Evolutionary conservation across 306 rosid genomes (phyloP).

Genomic region (Quercus variabilis): DNA sequence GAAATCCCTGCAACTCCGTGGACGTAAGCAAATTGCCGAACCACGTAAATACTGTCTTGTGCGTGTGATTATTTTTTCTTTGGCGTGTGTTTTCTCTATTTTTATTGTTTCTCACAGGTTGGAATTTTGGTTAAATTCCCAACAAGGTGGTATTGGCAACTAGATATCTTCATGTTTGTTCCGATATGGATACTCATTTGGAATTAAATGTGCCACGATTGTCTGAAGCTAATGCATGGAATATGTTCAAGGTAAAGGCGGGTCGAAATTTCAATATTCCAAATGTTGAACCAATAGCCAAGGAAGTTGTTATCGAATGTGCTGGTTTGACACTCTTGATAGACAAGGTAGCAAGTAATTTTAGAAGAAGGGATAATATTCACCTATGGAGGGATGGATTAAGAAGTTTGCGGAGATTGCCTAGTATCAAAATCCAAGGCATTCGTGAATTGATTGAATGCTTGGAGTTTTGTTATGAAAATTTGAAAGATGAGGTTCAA

Average conservation of each 20-base stretch:
- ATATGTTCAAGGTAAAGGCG: constrained; percentile 21
- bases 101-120: too few species aligned
- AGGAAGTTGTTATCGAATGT: constrained; percentile 17
- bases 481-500: background rate
- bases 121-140: too few species aligned
- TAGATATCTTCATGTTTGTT: background rate
- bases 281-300: constrained; percentile 16
- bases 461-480: background rate
- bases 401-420: constrained; percentile 17
- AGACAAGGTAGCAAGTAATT: constrained; percentile 22
- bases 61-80: too few species aligned
- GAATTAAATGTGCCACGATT: background rate
- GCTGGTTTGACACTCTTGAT: constrained; percentile 31
- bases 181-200: background rate
- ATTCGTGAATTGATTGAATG: background rate
- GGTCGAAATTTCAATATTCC: background rate
- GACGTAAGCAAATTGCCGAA: too few species aligned
- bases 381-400: constrained; percentile 22
- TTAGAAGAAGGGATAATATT: constrained; percentile 6
- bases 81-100: too few species aligned
- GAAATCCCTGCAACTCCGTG: too few species aligned
- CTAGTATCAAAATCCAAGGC: constrained; percentile 1
- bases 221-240: constrained; percentile 25
- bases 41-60: too few species aligned
- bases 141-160: constrained; percentile 28